phyloP scores from a whole-genome alignment of 139 green algal genomes.

The Chlamydomonas eustigma region DNA sequence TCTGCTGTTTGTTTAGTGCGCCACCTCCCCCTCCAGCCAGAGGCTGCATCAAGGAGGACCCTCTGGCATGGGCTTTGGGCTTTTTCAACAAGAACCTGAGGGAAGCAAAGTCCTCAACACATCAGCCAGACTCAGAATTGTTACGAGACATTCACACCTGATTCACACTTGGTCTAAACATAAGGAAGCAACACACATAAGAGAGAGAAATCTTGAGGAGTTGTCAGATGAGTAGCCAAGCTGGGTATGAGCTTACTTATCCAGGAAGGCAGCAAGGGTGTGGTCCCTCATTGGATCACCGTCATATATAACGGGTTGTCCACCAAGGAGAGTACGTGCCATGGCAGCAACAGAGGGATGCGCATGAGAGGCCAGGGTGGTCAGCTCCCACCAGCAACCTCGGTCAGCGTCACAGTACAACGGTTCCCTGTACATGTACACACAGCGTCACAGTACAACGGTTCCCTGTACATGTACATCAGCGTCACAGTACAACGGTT shows the following conservation, averaged over 20 bases:
- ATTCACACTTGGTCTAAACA: too few relatives aligned
- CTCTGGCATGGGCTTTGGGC: slow-evolving; percentile 31
- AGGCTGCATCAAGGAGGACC: slow-evolving; percentile 80
- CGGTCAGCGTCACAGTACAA: slow-evolving; percentile 38
- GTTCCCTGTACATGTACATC: too few relatives aligned
- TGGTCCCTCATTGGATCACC: slow-evolving; percentile 90
- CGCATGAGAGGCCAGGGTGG: slow-evolving; percentile 65
- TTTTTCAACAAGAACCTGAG: slow-evolving; percentile 89
- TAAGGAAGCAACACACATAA: too few relatives aligned
- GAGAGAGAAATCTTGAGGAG: too few relatives aligned
- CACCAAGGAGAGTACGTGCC: slow-evolving; percentile 76
- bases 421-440: slow-evolving; percentile 11
- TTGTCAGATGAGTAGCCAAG: too few relatives aligned
- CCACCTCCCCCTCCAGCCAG: not conserved
- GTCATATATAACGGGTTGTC: slow-evolving; percentile 70
- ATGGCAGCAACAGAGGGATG: slow-evolving; percentile 88
- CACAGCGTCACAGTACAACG: slow-evolving; percentile 2
- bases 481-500: slow-evolving; percentile 9
- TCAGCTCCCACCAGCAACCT: slow-evolving; percentile 89
- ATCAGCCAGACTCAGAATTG: too few relatives aligned
- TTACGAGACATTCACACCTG: too few relatives aligned
- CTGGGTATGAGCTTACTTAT: too few relatives aligned
- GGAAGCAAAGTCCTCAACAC: slow-evolving; percentile 87
- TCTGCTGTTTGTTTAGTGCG: not conserved
- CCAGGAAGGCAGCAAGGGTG: slow-evolving; percentile 78